Evolutionary conservation across 2,329 filamentous ascomycete genomes (phyloP).

Genomic region (Pyrenochaeta sp.): DNA sequence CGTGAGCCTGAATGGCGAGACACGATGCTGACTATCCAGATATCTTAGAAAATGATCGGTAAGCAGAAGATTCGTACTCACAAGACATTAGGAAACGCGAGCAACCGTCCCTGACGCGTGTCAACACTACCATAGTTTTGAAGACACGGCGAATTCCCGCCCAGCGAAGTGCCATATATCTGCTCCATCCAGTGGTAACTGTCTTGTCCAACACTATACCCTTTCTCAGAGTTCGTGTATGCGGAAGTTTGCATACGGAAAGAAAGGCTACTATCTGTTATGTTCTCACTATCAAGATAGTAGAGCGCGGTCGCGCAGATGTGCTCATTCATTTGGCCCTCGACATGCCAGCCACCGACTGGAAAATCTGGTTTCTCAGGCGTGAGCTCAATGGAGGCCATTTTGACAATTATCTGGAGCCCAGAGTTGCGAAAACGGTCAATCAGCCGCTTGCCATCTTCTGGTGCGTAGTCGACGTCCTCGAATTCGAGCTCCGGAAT

Average conservation of each 20-base stretch:
- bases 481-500: slow-evolving; percentile 18
- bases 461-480: slow-evolving; percentile 24
- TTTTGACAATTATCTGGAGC: slow-evolving; percentile 70
- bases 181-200: slow-evolving; percentile 22
- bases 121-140: slow-evolving; percentile 60
- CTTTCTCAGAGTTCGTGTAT: slow-evolving; percentile 5
- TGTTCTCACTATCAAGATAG: slow-evolving; percentile 69
- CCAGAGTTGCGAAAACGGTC: slow-evolving; percentile 23
- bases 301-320: slow-evolving; percentile 71
- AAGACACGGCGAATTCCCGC: slow-evolving; percentile 15
- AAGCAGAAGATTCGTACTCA: not conserved
- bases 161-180: slow-evolving; percentile 20
- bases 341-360: slow-evolving; percentile 64
- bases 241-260: slow-evolving; percentile 30
- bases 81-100: slow-evolving; percentile 64
- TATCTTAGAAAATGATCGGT: not conserved
- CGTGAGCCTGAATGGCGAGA: slow-evolving; percentile 56
- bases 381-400: slow-evolving; percentile 67
- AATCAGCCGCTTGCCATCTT: slow-evolving; percentile 12
- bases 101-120: slow-evolving; percentile 58
- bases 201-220: slow-evolving; percentile 19
- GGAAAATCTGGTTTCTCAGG: slow-evolving; percentile 65
- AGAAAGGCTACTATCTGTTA: slow-evolving; percentile 51
- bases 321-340: slow-evolving; percentile 65
- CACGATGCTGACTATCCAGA: slow-evolving; percentile 24